Conservation (phyloP, 2,329 filamentous ascomycete genomes). For the Didymella lethalis region DNA sequence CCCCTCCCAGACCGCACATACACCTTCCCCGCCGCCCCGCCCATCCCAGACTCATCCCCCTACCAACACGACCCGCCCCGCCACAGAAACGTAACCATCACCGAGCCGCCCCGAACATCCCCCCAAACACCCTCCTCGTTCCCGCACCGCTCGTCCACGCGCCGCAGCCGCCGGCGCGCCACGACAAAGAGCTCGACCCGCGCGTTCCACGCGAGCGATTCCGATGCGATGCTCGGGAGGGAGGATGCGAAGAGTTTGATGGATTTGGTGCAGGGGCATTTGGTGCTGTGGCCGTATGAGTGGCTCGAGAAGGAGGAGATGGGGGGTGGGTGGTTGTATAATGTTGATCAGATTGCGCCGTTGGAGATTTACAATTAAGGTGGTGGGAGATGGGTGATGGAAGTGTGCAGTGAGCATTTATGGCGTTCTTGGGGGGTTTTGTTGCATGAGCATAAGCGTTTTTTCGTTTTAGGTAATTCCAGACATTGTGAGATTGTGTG, state of each 20-base stretch:
- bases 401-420: too few species aligned
- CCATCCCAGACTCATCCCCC: slow-evolving; percentile 36
- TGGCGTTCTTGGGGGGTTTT: too few species aligned
- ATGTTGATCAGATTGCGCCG: slow-evolving; percentile 93
- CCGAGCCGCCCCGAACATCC: slow-evolving; percentile 34
- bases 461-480: too few species aligned
- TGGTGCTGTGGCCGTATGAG: slow-evolving; percentile 94
- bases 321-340: slow-evolving; percentile 95
- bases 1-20: slow-evolving; percentile 34
- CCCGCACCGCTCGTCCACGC: slow-evolving; percentile 27
- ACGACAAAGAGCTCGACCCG: slow-evolving; percentile 74
- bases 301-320: slow-evolving; percentile 86
- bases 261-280: slow-evolving; percentile 81
- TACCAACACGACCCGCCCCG: slow-evolving; percentile 32
- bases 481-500: too few species aligned
- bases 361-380: slow-evolving; percentile 79
- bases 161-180: slow-evolving; percentile 66
- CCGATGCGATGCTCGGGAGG: slow-evolving; percentile 69
- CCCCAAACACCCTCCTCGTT: slow-evolving; percentile 18
- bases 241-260: slow-evolving; percentile 83
- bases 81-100: slow-evolving; percentile 48
- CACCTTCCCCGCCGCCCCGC: slow-evolving; percentile 46
- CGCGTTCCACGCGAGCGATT: slow-evolving; percentile 71
- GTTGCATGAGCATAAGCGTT: too few species aligned
- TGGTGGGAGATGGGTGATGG: too few species aligned